Evolutionary conservation across 805 yeast species (phyloP).

Genomic region (Pichia exigua): DNA sequence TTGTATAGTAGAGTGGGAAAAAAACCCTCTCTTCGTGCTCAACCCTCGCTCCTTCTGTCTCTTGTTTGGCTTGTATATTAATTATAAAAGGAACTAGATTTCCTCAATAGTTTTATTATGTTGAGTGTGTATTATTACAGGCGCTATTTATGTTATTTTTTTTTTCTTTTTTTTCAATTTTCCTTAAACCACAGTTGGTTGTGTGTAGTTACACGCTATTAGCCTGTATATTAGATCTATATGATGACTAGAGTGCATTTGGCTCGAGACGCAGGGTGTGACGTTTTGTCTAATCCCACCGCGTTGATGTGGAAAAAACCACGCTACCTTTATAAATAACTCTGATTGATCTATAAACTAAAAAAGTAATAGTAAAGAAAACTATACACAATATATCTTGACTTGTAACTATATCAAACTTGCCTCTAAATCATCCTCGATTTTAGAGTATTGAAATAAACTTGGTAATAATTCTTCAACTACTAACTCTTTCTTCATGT

Average conservation of each 20-base stretch:
- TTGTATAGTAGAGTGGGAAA: too few species aligned
- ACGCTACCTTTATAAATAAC: conserved; percentile 67
- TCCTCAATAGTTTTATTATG: too few species aligned
- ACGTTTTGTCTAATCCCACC: conserved; percentile 26
- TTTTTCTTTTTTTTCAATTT: neutral
- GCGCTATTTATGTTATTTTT: neutral
- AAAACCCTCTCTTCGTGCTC: neutral
- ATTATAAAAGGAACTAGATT: neutral
- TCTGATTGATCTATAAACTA: conserved; percentile 9
- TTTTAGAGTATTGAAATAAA: conserved; percentile 39
- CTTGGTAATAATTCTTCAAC: conserved; percentile 57
- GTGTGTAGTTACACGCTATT: neutral
- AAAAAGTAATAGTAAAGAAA: conserved; percentile 15
- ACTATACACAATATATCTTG: too few species aligned
- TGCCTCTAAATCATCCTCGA: conserved; percentile 47
- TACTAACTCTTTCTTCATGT: conserved; percentile 70
- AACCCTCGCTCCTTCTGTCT: neutral
- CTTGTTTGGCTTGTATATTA: neutral
- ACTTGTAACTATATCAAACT: conserved; percentile 30
- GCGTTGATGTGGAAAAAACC: conserved; percentile 97
- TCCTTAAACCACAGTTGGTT: neutral
- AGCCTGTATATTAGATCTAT: conserved; percentile 8
- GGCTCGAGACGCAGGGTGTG: conserved; percentile 79
- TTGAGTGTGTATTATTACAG: too few species aligned
- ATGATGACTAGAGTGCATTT: conserved; percentile 99